Percentiles rank a stretch among this genome's conserved stretches.
These are phyloP conservation scores for Globisporangium rhizosaccharum DNA, from an alignment of 352 stramenopile genomes.

Conservation along the genomic window DNA sequence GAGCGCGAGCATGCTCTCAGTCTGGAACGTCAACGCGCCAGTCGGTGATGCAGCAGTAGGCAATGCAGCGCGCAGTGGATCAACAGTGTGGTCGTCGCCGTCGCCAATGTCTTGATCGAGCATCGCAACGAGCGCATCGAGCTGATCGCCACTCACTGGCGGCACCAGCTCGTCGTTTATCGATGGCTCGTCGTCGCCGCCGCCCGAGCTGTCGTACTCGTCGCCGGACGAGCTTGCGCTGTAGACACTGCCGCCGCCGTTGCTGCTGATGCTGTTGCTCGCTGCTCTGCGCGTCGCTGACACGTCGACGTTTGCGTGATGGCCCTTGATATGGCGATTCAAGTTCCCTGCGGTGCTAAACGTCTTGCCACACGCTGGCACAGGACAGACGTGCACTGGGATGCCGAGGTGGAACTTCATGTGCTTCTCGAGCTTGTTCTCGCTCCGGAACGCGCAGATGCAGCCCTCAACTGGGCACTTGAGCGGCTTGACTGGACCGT, in stretches of 20 bases:
- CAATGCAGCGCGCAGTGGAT: background rate
- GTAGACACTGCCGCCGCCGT: background rate
- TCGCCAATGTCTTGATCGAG: conserved; percentile 22
- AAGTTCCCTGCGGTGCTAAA: conserved; percentile 60
- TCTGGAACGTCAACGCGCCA: background rate
- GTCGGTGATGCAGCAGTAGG: background rate
- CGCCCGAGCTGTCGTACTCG: conserved; percentile 25
- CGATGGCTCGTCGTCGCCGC: conserved; percentile 12
- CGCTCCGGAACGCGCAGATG: conserved; percentile 45
- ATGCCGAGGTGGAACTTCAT: conserved; percentile 59
- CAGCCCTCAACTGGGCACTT: conserved; percentile 40
- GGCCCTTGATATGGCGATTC: conserved; percentile 53
- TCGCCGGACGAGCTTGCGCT: conserved; percentile 15
- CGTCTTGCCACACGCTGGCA: conserved; percentile 41
- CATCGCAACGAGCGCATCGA: conserved; percentile 36
- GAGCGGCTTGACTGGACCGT: conserved; percentile 43
- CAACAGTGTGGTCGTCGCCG: background rate
- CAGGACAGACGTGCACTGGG: conserved; percentile 36
- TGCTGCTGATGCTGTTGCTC: conserved; percentile 3
- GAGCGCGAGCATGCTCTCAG: conserved; percentile 5
- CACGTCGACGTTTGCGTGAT: conserved; percentile 31
- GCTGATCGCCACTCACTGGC: conserved; percentile 14
- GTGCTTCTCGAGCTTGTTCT: conserved; percentile 60
- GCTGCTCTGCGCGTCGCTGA: conserved; percentile 2
- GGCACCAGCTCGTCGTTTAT: conserved; percentile 8